phyloP scores from a whole-genome alignment of 2,329 filamentous ascomycete species.

The Sporothrix protearum region DNA sequence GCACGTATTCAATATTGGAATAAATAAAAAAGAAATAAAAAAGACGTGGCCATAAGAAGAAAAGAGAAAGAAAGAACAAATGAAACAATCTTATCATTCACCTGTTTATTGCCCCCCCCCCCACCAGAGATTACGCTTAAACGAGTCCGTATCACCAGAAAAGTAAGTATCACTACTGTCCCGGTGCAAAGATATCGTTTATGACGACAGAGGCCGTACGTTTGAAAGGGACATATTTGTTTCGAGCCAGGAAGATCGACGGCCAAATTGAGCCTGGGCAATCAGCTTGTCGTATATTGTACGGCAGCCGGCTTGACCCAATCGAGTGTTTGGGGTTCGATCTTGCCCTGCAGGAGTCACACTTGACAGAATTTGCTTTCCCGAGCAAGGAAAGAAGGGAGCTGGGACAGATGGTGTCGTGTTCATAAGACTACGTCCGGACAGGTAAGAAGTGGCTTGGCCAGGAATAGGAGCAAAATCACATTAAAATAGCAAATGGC shows the following conservation, averaged over 20 bases:
- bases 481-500: not conserved
- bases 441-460: not conserved
- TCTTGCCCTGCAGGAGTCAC: not conserved
- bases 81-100: too few relatives aligned
- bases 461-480: not conserved
- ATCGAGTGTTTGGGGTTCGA: not conserved
- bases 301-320: not conserved
- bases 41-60: too few relatives aligned
- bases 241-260: not conserved
- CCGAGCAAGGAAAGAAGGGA: not conserved
- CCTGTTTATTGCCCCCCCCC: too few relatives aligned
- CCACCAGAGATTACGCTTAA: too few relatives aligned
- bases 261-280: not conserved
- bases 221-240: not conserved
- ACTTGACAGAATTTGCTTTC: not conserved
- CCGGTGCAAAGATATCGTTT: not conserved
- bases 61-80: too few relatives aligned
- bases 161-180: not conserved
- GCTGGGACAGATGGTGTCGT: too few relatives aligned
- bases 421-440: not conserved
- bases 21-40: too few relatives aligned
- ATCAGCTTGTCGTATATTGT: not conserved
- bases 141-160: too few relatives aligned
- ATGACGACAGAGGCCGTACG: not conserved
- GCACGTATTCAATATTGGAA: too few relatives aligned